Evolutionary conservation across 768 basidiomycete genomes (phyloP), one percentile per base, ranked within the genome.

Genomic region (Mycena sanguinolenta): DNA sequence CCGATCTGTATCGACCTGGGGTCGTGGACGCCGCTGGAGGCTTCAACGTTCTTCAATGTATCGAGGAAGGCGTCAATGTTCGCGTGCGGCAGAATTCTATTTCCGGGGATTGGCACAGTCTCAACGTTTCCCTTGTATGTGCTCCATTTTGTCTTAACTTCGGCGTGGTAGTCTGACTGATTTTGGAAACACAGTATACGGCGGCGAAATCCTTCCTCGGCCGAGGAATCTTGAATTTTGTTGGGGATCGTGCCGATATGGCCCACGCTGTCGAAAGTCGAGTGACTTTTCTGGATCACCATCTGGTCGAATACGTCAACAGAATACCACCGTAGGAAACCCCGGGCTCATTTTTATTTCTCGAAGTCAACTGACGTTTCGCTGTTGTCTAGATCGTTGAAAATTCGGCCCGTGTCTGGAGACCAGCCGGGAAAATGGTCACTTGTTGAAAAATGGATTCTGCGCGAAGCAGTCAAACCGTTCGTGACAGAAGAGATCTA

Each of bases 401-500:
- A 70, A 58, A 46, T 69, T 36, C 62, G 21, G 27, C 63, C 69
- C 2, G 23, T 53, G 32, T 28, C 42, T 9, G 52, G 25, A n/a
- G 23, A 57, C 8, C 17, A 19, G 9, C 42, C 61, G 0, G 49
- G 58, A 2, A 54, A 62, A 28, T 74, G 73, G 73, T 38, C n/a
- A 1, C 16, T 74, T n/a, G 30, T 30, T 39, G 73, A 74, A 21
- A 72, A 74, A 42, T 72, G 73, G 73, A 72, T 74, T 39, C 59
- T 74, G 12, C 65, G 73, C 8, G 23, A 74, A 46, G 71, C 73
- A 23, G 73, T 66, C 10, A 55, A 66, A 19, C 73, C 73, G 2
- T 74, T 69, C 73, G 49, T 74, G 39, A 74, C 73, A 17, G 70
- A 72, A 7, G 73, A 74, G 34, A 44, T 74, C 3, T 74, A 72